A percentile compares a stretch with the other conserved stretches of the same genome.
Evolutionary conservation across 148 eudicot genomes (phyloP).

Genomic region (Dianthus caryophyllus): DNA sequence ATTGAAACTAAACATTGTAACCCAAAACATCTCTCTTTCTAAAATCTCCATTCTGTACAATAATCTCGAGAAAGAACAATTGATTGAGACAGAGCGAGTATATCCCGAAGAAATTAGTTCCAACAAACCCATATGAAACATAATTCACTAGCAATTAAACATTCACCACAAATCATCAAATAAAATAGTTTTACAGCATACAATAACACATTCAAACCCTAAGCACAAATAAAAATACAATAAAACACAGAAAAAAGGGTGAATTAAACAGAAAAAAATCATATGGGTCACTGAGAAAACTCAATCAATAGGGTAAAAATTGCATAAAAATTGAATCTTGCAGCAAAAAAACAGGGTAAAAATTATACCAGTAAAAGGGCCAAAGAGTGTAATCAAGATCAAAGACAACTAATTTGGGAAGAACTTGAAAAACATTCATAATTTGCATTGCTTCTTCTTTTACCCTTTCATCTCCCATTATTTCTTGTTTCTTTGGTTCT

Average conservation of each 20-base stretch:
- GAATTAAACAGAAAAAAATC: background rate
- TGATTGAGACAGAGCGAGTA: no score
- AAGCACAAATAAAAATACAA: background rate
- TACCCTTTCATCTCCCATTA: conserved; percentile 53
- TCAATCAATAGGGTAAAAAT: background rate
- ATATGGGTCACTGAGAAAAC: background rate
- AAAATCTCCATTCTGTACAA: background rate
- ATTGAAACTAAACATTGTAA: background rate
- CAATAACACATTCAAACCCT: background rate
- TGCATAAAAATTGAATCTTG: background rate
- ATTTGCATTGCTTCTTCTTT: conserved; percentile 49
- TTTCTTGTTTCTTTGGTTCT: background rate
- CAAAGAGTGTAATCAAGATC: conserved; percentile 77
- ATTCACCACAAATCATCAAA: background rate
- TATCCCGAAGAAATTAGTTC: no score
- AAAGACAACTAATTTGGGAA: conserved; percentile 67
- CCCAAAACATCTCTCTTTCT: background rate
- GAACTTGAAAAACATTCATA: conserved; percentile 42
- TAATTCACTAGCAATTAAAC: no score
- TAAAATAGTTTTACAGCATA: background rate
- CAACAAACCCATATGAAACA: no score
- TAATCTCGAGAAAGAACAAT: no score
- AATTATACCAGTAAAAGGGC: conserved; percentile 63
- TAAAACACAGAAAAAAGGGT: background rate
- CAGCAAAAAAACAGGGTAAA: background rate